Evolutionary conservation across 2,329 filamentous ascomycete species (phyloP).

Genomic region (Blastomyces percursus): DNA sequence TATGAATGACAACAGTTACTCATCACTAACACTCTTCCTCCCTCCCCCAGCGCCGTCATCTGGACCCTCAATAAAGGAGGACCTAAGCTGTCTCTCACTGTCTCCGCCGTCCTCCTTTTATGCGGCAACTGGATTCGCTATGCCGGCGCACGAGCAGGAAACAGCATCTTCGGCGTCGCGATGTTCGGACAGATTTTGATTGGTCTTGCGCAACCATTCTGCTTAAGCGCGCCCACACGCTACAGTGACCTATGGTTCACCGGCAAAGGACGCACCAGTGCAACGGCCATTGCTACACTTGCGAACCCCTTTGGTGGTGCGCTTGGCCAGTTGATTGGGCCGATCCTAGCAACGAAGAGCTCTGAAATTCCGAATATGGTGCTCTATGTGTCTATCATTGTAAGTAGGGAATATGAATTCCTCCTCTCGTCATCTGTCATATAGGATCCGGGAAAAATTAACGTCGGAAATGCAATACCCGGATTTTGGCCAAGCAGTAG

Average conservation of each 20-base stretch:
- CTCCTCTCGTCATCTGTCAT: background rate
- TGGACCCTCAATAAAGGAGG: slow-evolving; percentile 65
- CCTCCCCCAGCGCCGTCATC: slow-evolving; percentile 46
- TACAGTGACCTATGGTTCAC: slow-evolving; percentile 97
- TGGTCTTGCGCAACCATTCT: slow-evolving; percentile 83
- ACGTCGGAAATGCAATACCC: background rate
- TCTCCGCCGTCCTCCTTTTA: slow-evolving; percentile 60
- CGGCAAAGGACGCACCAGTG: slow-evolving; percentile 66
- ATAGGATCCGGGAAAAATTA: background rate
- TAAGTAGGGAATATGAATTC: slow-evolving; percentile 38
- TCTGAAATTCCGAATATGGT: slow-evolving; percentile 68
- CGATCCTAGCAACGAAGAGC: slow-evolving; percentile 56
- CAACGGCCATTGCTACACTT: slow-evolving; percentile 72
- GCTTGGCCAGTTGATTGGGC: slow-evolving; percentile 74
- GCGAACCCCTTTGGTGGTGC: slow-evolving; percentile 88
- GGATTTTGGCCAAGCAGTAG: background rate
- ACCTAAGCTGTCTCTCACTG: slow-evolving; percentile 65
- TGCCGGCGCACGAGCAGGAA: slow-evolving; percentile 49
- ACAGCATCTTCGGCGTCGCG: slow-evolving; percentile 59
- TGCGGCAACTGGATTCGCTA: slow-evolving; percentile 87
- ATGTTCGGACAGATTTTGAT: slow-evolving; percentile 90
- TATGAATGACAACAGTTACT: background rate
- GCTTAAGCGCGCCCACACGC: slow-evolving; percentile 74
- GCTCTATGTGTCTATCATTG: slow-evolving; percentile 72
- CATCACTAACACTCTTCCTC: background rate